A percentile compares a stretch with the other conserved stretches of the same genome.
These are phyloP conservation scores for Rhodamnia rubescens DNA, from an alignment of 345 rosid genomes.

Conservation along the genomic window DNA sequence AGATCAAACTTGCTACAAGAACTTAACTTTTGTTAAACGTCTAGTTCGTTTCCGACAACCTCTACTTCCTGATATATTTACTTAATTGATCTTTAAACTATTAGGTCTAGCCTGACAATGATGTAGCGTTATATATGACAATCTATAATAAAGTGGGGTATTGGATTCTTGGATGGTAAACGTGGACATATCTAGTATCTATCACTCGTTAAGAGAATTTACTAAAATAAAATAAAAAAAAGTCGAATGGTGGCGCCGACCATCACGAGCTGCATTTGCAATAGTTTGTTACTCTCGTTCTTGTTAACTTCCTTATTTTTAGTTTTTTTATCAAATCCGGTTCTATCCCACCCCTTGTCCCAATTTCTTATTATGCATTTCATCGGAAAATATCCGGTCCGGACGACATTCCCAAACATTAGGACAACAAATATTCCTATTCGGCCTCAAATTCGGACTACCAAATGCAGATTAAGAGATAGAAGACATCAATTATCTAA, in stretches of 20 bases:
- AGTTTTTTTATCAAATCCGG: background rate
- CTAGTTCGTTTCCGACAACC: background rate
- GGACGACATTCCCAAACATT: background rate
- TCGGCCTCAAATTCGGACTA: background rate
- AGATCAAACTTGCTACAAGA: background rate
- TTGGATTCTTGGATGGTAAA: background rate
- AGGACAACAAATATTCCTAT: background rate
- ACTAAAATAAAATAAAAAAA: background rate
- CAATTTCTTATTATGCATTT: background rate
- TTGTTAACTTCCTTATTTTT: background rate
- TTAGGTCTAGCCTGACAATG: background rate
- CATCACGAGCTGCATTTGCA: background rate
- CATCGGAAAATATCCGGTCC: background rate
- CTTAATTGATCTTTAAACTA: too few species aligned
- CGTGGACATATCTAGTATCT: background rate
- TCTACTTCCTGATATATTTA: background rate
- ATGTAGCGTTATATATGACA: background rate
- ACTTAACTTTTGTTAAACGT: background rate
- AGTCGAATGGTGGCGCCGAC: background rate
- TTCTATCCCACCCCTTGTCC: background rate
- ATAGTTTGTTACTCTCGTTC: background rate
- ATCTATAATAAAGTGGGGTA: background rate
- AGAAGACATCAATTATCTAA: background rate
- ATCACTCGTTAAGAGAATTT: background rate
- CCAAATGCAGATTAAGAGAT: background rate